These are phyloP conservation scores for Tolypocladium guangdongense DNA, from an alignment of 2,329 filamentous ascomycete genomes.

Conservation along the genomic window DNA sequence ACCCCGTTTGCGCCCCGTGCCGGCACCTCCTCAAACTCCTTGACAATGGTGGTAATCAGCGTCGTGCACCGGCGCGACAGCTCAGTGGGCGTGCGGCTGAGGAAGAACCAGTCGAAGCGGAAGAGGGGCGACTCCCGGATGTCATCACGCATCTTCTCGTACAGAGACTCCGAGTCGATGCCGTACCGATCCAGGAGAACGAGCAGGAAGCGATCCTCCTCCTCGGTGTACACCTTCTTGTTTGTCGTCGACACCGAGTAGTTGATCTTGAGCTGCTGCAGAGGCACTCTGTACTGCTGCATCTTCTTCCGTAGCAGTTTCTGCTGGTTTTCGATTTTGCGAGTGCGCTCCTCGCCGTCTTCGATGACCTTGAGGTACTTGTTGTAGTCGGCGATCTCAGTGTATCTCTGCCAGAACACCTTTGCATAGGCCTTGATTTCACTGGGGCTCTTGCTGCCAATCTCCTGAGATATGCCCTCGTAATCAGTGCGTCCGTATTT, in stretches of 20 bases:
- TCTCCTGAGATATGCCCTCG: constrained; percentile 73
- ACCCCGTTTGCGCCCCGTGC: constrained; percentile 44
- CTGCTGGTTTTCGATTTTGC: constrained; percentile 82
- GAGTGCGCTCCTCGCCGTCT: constrained; percentile 80
- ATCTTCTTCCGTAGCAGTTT: constrained; percentile 94
- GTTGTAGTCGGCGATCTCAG: constrained; percentile 76
- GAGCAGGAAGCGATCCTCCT: constrained; percentile 90
- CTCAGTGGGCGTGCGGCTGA: constrained; percentile 86
- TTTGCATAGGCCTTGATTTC: constrained; percentile 89
- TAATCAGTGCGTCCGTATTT: constrained; percentile 85
- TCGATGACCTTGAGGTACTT: constrained; percentile 88
- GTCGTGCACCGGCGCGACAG: constrained; percentile 89
- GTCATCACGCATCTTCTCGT: constrained; percentile 93
- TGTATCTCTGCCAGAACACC: constrained; percentile 93
- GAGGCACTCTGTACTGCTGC: constrained; percentile 87
- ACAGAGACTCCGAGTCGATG: constrained; percentile 80
- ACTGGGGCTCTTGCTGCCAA: constrained; percentile 76
- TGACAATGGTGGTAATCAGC: constrained; percentile 83
- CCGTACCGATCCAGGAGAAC: constrained; percentile 89
- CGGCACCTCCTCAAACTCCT: constrained; percentile 74
- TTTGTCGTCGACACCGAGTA: constrained; percentile 98
- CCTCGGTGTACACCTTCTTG: constrained; percentile 99
- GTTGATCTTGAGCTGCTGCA: constrained; percentile 97
- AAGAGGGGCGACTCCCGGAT: constrained; percentile 91
- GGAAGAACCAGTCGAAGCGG: constrained; percentile 98